A percentile compares a stretch with the other conserved stretches of the same genome.
Conservation (phyloP, 2,329 filamentous ascomycete genomes). For the Diaporthe sp. region DNA sequence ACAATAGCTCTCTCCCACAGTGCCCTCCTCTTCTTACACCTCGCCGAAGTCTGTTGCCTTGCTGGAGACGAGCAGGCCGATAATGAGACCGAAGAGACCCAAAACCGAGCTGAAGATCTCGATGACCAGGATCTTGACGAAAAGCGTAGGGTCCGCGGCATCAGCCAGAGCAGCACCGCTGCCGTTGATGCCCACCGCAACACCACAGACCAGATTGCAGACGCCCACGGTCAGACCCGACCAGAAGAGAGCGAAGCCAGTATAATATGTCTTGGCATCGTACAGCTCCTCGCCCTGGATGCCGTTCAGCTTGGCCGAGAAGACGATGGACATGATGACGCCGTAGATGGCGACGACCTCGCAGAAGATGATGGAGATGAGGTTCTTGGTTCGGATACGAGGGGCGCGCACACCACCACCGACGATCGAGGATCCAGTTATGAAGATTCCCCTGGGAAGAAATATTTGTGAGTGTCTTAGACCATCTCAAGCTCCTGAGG, state of each 20-base stretch:
- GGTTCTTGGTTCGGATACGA: conserved; percentile 98
- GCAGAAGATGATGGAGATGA: conserved; percentile 99
- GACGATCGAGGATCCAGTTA: conserved; percentile 96
- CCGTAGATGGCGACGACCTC: conserved; percentile 99
- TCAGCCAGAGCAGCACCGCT: conserved; percentile 96
- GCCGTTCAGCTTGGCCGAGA: conserved; percentile 86
- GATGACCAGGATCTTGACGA: conserved; percentile 98
- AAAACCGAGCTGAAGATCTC: conserved; percentile 99
- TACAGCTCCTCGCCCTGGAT: conserved; percentile 76
- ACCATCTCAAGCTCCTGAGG: background rate
- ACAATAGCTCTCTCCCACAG: conserved; percentile 13
- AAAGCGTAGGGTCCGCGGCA: conserved; percentile 92
- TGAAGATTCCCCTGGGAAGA: conserved; percentile 90
- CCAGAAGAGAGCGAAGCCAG: conserved; percentile 97
- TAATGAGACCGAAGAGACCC: conserved; percentile 95
- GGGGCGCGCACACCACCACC: conserved; percentile 97
- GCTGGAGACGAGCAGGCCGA: conserved; percentile 88
- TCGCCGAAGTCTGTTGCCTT: conserved; percentile 83
- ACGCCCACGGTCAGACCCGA: conserved; percentile 91
- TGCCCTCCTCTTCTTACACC: conserved; percentile 40
- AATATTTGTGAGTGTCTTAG: conserved; percentile 7
- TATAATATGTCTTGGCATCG: conserved; percentile 88
- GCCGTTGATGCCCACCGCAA: conserved; percentile 97
- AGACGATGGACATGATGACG: conserved; percentile 99
- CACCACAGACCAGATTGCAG: conserved; percentile 96